phyloP scores from a whole-genome alignment of 1,139 yeast genomes.

The Yamadazyma dendronema region DNA sequence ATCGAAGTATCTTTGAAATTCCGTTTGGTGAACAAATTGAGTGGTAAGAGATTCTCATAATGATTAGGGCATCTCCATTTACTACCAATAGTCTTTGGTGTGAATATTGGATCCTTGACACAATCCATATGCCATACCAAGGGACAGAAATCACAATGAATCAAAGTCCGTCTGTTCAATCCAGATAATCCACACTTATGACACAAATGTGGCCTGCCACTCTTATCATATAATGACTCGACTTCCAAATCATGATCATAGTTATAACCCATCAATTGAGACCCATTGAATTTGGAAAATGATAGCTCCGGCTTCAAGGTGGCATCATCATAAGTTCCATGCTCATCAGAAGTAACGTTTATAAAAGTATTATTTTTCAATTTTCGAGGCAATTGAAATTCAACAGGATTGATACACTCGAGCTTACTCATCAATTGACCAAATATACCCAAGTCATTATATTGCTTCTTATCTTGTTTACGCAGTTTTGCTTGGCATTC shows the following conservation, averaged over 20 bases:
- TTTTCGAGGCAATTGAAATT: constrained; percentile 66
- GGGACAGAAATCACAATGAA: constrained; percentile 83
- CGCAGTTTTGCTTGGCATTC: constrained; percentile 52
- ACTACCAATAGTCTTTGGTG: constrained; percentile 72
- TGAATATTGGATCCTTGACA: constrained; percentile 68
- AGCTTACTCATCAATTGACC: constrained; percentile 60
- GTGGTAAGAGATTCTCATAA: constrained; percentile 53
- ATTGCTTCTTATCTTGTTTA: constrained; percentile 26
- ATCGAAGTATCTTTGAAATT: constrained; percentile 55
- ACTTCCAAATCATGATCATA: constrained; percentile 57
- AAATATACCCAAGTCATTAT: constrained; percentile 54
- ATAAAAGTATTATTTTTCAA: constrained; percentile 69
- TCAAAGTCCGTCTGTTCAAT: constrained; percentile 48
- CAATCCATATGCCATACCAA: constrained; percentile 94
- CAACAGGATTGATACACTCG: constrained; percentile 65
- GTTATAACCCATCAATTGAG: constrained; percentile 38
- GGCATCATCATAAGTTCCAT: constrained; percentile 70
- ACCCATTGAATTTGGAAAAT: constrained; percentile 38
- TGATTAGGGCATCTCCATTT: constrained; percentile 97
- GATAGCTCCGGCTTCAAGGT: constrained; percentile 52
- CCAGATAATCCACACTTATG: constrained; percentile 77
- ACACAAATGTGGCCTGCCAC: constrained; percentile 66
- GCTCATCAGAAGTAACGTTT: constrained; percentile 64
- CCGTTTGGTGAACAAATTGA: constrained; percentile 30
- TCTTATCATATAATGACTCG: constrained; percentile 59